phyloP scores from a whole-genome alignment of 371 early-diverging fungal genomes.

The Batrachochytrium dendrobatidis region DNA sequence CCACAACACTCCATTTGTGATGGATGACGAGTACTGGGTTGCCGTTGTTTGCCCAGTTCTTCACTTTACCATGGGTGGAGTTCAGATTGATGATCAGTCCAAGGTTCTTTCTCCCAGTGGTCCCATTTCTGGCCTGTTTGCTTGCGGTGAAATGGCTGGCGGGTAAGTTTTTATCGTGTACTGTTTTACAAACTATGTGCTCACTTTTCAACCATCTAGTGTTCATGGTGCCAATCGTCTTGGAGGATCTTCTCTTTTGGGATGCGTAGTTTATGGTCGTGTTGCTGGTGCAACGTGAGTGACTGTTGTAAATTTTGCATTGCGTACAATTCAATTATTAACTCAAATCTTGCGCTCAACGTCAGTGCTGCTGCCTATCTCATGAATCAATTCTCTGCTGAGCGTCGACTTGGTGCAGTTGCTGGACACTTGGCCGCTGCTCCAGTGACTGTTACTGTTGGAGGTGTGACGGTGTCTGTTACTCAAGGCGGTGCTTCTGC shows the following conservation, averaged over 20 bases:
- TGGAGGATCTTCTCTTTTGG: constrained; percentile 95
- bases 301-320: neutral
- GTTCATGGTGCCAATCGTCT: constrained; percentile 97
- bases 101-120: constrained; percentile 53
- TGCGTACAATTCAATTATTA: neutral
- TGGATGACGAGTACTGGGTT: constrained; percentile 73
- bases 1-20: constrained; percentile 68
- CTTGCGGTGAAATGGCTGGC: constrained; percentile 45
- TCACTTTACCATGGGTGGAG: constrained; percentile 97
- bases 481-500: constrained; percentile 42
- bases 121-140: constrained; percentile 79
- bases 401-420: constrained; percentile 64
- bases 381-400: constrained; percentile 53
- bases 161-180: constrained; percentile 11
- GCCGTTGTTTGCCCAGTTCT: constrained; percentile 85
- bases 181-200: no score
- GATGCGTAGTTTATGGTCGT: constrained; percentile 95
- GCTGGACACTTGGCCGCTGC: constrained; percentile 57
- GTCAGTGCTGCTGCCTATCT: constrained; percentile 56
- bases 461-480: constrained; percentile 61
- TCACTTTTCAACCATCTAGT: constrained; percentile 8
- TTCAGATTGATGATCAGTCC: constrained; percentile 76
- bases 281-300: constrained; percentile 64
- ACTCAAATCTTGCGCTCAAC: neutral
- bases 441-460: constrained; percentile 53